Evolutionary conservation across 257 asterid species (phyloP), one percentile per base, ranked within the genome.

Genomic region (Henckelia pumila): DNA sequence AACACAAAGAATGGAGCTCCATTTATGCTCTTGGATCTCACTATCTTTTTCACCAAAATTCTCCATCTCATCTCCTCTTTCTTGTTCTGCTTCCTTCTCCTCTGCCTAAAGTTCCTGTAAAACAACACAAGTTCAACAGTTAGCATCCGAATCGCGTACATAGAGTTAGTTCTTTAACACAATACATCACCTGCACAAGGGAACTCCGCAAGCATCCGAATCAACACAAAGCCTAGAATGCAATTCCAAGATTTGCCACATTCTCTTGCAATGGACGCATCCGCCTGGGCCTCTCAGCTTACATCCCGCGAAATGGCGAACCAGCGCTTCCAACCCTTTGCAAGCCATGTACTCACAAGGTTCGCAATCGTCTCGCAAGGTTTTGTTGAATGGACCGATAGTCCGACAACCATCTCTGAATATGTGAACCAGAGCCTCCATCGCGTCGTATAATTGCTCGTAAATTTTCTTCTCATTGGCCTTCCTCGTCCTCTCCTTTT

Each of bases 351-450:
- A 87, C 4, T 55, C 47, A 63, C 98, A 92, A 6, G 96, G 95
- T n/a, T 73, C 76, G 37, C 84, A 72, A 49, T 83, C 84, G 5
- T 73, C 73, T 63, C 59, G 79, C 64, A 68, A 49, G 17, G 67
- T 72, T 84, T 84, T 87, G 75, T 89, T 88, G 1, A 72, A 84
- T 21, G 96, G 95, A 19, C 96, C 96, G 32, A 89, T 92, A 0
- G 92, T 85, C 6, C 85, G 88, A 73, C 98, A 92, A 2, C 98
- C 98, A 3, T 92, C 96, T 75, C 68, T 85, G 57, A 89, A 92
- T 80, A 87, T 89, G 78, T 92, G 98, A 40, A 92, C 92, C 6
- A 89, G 80, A 17, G 96, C 96, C 75, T 92, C 98, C 96, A 92
- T 92, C 59, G 96, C 95, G 71, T 89, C 98, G 71, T 83, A 86